These are phyloP conservation scores for Suillus tomentosus DNA, from an alignment of 768 basidiomycete genomes.

Conservation along the genomic window DNA sequence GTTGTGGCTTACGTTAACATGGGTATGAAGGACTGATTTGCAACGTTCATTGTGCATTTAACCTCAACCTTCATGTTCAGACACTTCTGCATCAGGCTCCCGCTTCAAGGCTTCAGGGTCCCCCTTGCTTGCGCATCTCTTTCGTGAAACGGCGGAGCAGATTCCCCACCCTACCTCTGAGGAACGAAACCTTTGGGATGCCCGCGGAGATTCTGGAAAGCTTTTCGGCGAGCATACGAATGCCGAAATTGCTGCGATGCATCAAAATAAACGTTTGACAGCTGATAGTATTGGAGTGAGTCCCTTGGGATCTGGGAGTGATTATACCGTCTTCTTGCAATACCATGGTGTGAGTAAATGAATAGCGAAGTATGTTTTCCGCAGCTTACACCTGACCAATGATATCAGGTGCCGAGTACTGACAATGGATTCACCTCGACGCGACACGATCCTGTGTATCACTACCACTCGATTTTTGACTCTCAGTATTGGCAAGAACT, in stretches of 20 bases:
- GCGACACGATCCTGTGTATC: conserved; percentile 51
- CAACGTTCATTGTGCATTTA: conserved; percentile 3
- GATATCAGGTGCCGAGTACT: conserved; percentile 29
- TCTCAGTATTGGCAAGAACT: conserved; percentile 58
- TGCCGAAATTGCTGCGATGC: conserved; percentile 28
- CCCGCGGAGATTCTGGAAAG: conserved; percentile 52
- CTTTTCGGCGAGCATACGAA: conserved; percentile 39
- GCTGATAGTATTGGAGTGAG: conserved; percentile 32
- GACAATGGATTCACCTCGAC: conserved; percentile 40
- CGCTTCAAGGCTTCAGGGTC: conserved; percentile 58
- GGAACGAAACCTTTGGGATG: conserved; percentile 78
- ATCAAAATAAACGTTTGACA: conserved; percentile 23
- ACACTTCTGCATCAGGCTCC: conserved; percentile 53
- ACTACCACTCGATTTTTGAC: conserved; percentile 65
- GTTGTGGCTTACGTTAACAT: conserved; percentile 68
- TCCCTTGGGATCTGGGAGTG: conserved; percentile 54
- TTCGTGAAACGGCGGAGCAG: conserved; percentile 66
- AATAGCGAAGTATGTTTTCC: background rate
- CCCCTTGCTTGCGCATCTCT: conserved; percentile 80
- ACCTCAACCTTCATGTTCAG: conserved; percentile 23
- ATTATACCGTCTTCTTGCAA: conserved; percentile 67
- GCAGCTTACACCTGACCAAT: background rate
- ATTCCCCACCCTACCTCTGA: conserved; percentile 71
- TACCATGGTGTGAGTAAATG: conserved; percentile 45
- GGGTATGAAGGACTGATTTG: conserved; percentile 29